These are phyloP conservation scores for Amoeboaphelidium protococcarum DNA, from an alignment of 371 early-diverging fungal genomes.

Conservation along the genomic window DNA sequence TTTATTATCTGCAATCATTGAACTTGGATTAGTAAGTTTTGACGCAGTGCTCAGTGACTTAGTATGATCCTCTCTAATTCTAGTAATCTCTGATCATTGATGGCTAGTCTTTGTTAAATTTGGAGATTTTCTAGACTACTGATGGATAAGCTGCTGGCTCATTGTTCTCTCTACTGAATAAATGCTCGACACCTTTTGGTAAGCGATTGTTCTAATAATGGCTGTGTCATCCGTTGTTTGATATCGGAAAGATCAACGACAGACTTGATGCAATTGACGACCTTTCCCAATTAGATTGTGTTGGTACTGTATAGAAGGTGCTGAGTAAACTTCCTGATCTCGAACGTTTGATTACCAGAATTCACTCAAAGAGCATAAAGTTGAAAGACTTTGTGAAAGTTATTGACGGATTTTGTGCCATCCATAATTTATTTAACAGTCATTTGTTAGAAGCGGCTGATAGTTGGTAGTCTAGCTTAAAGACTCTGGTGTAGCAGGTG, in stretches of 20 bases:
- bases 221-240: conserved; percentile 75
- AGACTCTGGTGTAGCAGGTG: too few relatives aligned
- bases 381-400: neutral
- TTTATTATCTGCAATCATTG: conserved; percentile 46
- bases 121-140: conserved; percentile 76
- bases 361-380: conserved; percentile 29
- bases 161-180: conserved; percentile 57
- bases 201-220: conserved; percentile 45
- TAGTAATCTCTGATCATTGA: conserved; percentile 52
- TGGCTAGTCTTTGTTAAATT: conserved; percentile 70
- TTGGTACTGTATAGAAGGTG: neutral
- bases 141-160: conserved; percentile 55
- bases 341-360: conserved; percentile 66
- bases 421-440: too few relatives aligned
- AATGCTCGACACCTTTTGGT: conserved; percentile 66
- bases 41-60: conserved; percentile 44
- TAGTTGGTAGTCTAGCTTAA: too few relatives aligned
- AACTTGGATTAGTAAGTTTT: conserved; percentile 61
- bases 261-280: conserved; percentile 70
- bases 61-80: conserved; percentile 46
- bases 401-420: neutral
- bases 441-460: too few relatives aligned
- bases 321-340: conserved; percentile 46
- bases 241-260: conserved; percentile 39
- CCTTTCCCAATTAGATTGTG: conserved; percentile 15